phyloP scores from a whole-genome alignment of 768 basidiomycete species.

The Sarcomyxa edulis region DNA sequence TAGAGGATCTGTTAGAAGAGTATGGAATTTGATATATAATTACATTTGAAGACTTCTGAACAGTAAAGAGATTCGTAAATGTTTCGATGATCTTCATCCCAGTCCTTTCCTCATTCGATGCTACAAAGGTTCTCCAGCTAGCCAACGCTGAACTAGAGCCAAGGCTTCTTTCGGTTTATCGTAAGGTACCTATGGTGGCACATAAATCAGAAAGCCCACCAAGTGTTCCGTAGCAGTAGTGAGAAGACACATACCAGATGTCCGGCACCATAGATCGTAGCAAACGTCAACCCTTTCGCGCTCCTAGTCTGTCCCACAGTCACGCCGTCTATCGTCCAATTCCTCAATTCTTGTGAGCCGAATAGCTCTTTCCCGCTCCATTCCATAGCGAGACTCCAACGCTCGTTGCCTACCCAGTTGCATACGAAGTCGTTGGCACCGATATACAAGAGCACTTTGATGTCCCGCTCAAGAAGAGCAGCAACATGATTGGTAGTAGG shows the following conservation, averaged over 20 bases:
- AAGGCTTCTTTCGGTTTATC: slow-evolving; percentile 53
- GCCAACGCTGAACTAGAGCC: slow-evolving; percentile 7
- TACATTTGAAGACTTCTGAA: too few relatives aligned
- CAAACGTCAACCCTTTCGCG: slow-evolving; percentile 51
- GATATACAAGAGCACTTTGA: slow-evolving; percentile 50
- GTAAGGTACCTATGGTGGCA: slow-evolving; percentile 42
- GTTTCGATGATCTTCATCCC: too few relatives aligned
- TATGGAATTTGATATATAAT: too few relatives aligned
- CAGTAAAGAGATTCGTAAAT: too few relatives aligned
- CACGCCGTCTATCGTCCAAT: slow-evolving; percentile 53
- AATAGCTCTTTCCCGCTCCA: slow-evolving; percentile 56
- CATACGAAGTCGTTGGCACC: slow-evolving; percentile 54
- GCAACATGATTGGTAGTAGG: slow-evolving; percentile 38
- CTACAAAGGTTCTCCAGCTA: slow-evolving; percentile 2
- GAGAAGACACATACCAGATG: slow-evolving; percentile 48
- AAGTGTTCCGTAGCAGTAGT: not conserved
- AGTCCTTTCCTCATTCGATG: too few relatives aligned
- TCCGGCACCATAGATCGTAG: slow-evolving; percentile 53
- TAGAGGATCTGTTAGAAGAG: slow-evolving; percentile 28
- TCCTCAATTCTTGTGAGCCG: slow-evolving; percentile 30
- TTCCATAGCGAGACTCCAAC: slow-evolving; percentile 52
- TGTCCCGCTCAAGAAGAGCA: slow-evolving; percentile 39
- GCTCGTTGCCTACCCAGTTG: slow-evolving; percentile 63
- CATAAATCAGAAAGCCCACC: not conserved
- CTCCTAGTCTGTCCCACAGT: slow-evolving; percentile 53